Evolutionary conservation across 2,329 filamentous ascomycete species (phyloP).

Genomic region (Volutella citrinella): DNA sequence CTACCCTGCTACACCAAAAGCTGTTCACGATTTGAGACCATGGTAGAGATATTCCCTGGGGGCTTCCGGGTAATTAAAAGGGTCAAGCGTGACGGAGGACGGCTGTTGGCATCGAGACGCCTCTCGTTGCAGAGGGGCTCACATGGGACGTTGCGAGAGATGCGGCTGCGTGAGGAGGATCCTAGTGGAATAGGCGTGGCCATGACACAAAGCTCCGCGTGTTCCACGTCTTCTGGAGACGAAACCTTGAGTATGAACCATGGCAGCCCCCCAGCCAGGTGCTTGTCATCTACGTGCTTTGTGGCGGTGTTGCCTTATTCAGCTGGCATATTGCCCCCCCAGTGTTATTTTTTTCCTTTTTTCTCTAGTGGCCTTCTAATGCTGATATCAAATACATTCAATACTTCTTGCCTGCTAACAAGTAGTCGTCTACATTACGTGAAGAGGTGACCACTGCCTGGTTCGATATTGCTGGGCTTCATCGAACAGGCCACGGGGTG

Average conservation of each 20-base stretch:
- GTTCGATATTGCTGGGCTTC: too few species aligned
- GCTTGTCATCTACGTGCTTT: too few species aligned
- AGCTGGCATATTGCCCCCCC: too few species aligned
- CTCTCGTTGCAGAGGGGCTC: conserved; percentile 15
- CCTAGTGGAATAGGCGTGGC: conserved; percentile 17
- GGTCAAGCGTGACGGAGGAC: conserved; percentile 13
- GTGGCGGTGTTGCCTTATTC: too few species aligned
- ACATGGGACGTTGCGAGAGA: conserved; percentile 19
- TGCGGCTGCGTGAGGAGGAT: conserved; percentile 17
- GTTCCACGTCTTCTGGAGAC: conserved; percentile 18
- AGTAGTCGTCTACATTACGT: too few species aligned
- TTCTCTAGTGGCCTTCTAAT: conserved; percentile 62
- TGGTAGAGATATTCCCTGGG: conserved; percentile 23
- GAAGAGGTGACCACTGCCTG: too few species aligned
- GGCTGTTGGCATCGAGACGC: conserved; percentile 17
- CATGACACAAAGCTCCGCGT: too few species aligned
- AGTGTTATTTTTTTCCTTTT: conserved; percentile 38
- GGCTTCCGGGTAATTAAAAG: conserved; percentile 7
- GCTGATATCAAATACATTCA: conserved; percentile 56
- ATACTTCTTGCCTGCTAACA: conserved; percentile 23
- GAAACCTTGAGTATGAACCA: conserved; percentile 13
- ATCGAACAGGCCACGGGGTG: too few species aligned
- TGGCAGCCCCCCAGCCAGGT: conserved; percentile 5
- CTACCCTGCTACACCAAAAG: conserved; percentile 24
- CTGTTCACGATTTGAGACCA: conserved; percentile 29